These are phyloP conservation scores for Alliaria petiolata DNA, from an alignment of 345 rosid genomes.

Conservation along the genomic window DNA sequence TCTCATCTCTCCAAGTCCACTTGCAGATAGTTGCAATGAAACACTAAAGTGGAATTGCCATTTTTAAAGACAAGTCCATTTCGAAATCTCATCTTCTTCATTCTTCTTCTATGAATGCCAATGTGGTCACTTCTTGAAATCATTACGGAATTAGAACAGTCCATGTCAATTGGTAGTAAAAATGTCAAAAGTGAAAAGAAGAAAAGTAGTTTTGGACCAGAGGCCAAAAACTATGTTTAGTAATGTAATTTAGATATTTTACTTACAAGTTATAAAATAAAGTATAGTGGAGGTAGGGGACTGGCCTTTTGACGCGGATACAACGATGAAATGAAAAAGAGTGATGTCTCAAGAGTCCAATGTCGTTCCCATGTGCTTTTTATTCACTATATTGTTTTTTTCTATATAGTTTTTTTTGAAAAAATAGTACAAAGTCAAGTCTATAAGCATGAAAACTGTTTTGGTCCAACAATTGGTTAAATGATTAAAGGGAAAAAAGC, in stretches of 20 bases:
- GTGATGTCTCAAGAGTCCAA: constrained; percentile 10
- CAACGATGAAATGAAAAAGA: constrained; percentile 21
- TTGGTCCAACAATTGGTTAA: neutral
- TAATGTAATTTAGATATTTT: constrained; percentile 1
- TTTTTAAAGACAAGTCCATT: constrained; percentile 19
- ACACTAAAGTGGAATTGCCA: constrained; percentile 24
- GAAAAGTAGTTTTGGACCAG: constrained; percentile 4
- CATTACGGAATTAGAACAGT: constrained; percentile 25
- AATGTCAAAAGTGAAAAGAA: constrained; percentile 12
- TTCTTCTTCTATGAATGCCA: constrained; percentile 7
- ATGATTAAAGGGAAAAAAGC: neutral
- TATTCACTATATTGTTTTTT: neutral
- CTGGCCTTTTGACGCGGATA: constrained; percentile 30
- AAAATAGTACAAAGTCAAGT: neutral
- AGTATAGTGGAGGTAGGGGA: constrained; percentile 1
- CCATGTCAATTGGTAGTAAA: constrained; percentile 6
- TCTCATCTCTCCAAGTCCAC: constrained; percentile 22
- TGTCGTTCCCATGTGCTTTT: constrained; percentile 31
- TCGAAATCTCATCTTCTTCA: constrained; percentile 12
- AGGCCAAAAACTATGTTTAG: constrained; percentile 6
- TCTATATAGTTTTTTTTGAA: too few relatives aligned
- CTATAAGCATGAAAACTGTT: neutral
- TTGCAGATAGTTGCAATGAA: constrained; percentile 23
- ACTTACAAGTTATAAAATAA: neutral
- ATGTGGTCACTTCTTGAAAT: constrained; percentile 18